These are phyloP conservation scores for Sporothrix globosa DNA, from an alignment of 2,329 filamentous ascomycete genomes.

Conservation along the genomic window DNA sequence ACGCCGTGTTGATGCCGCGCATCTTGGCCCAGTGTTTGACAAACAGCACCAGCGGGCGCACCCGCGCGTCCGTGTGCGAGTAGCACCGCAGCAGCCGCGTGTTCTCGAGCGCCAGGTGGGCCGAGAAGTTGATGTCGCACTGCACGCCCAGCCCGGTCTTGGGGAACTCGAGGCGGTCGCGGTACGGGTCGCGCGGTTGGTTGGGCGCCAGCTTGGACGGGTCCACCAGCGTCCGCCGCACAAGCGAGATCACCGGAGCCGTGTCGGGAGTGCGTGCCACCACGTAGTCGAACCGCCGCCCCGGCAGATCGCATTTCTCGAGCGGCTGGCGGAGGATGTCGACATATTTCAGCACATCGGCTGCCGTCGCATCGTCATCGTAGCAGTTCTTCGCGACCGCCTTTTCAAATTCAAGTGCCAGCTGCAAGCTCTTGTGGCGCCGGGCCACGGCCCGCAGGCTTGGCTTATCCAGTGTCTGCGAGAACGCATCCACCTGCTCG, in stretches of 20 bases:
- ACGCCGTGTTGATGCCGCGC: constrained; percentile 83
- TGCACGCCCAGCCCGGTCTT: constrained; percentile 78
- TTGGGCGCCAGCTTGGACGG: constrained; percentile 56
- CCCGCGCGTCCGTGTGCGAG: constrained; percentile 74
- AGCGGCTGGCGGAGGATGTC: constrained; percentile 51
- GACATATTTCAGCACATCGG: constrained; percentile 55
- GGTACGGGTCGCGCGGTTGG: constrained; percentile 58
- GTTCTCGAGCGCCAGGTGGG: constrained; percentile 80
- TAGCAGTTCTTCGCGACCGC: constrained; percentile 57
- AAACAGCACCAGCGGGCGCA: constrained; percentile 78
- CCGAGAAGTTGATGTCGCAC: constrained; percentile 91
- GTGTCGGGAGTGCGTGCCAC: constrained; percentile 47
- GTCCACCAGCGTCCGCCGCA: constrained; percentile 50
- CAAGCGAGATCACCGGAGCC: constrained; percentile 46
- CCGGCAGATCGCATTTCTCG: constrained; percentile 30
- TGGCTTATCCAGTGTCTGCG: constrained; percentile 36
- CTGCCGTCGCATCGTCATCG: constrained; percentile 41
- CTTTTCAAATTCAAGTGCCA: constrained; percentile 59
- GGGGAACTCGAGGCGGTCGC: constrained; percentile 73
- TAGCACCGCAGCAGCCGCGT: constrained; percentile 83
- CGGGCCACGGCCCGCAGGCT: constrained; percentile 50
- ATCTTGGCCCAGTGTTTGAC: constrained; percentile 89
- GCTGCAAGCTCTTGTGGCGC: constrained; percentile 59
- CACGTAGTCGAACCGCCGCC: constrained; percentile 41
- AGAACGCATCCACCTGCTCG: constrained; percentile 47